Evolutionary conservation across 345 rosid genomes (phyloP).

Genomic region (Isatis tinctoria): DNA sequence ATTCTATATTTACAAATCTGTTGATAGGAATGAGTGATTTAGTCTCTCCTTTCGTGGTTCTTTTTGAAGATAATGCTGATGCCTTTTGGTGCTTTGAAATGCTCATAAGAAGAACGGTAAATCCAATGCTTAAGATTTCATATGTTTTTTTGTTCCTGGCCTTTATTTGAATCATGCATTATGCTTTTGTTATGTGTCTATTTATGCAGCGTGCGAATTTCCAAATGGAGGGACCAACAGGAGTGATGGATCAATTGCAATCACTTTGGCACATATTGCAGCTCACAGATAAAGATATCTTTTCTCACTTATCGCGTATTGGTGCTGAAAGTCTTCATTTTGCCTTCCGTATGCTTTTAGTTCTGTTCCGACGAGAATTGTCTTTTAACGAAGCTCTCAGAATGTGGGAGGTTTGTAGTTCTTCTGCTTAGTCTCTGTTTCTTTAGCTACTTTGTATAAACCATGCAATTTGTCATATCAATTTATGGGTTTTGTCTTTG

Average conservation of each 20-base stretch:
- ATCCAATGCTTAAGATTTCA: neutral
- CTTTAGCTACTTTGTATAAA: neutral
- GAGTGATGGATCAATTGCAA: constrained; percentile 86
- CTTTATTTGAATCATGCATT: neutral
- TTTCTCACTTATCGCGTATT: constrained; percentile 64
- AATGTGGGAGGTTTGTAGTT: constrained; percentile 88
- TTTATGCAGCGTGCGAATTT: constrained; percentile 74
- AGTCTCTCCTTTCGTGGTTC: constrained; percentile 87
- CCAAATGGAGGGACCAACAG: constrained; percentile 88
- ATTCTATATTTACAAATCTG: constrained; percentile 25
- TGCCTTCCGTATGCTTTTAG: constrained; percentile 92
- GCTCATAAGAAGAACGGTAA: constrained; percentile 93
- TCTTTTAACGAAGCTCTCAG: constrained; percentile 75
- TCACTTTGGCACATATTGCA: constrained; percentile 82
- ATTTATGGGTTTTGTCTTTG: constrained; percentile 8
- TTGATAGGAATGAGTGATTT: constrained; percentile 89
- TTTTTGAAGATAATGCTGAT: constrained; percentile 88
- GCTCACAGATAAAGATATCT: constrained; percentile 76
- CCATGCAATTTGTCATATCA: neutral
- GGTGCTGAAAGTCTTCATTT: constrained; percentile 98
- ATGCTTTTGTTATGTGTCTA: constrained; percentile 20
- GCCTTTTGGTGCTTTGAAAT: constrained; percentile 99
- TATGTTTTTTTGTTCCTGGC: neutral
- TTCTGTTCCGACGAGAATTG: constrained; percentile 77
- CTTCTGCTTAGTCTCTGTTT: neutral